Conservation (phyloP, 139 green algal genomes). For the Mesotaenium endlicherianum region DNA sequence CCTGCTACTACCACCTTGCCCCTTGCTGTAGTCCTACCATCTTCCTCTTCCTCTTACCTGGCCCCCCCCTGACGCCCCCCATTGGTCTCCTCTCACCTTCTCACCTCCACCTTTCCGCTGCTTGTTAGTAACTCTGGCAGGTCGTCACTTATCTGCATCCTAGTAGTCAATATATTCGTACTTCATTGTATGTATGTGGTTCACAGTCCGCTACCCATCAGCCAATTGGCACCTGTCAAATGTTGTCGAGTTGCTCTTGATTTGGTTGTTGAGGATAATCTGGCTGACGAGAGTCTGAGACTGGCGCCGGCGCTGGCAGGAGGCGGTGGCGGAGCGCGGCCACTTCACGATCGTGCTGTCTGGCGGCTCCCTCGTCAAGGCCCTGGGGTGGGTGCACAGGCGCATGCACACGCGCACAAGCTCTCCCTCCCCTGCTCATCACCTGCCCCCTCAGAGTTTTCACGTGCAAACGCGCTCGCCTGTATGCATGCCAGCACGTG, state of each 20-base stretch:
- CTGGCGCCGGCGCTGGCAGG: neutral
- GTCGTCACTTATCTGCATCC: too few relatives aligned
- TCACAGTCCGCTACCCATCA: neutral
- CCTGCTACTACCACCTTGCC: too few relatives aligned
- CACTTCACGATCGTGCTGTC: constrained; percentile 32
- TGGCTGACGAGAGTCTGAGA: neutral
- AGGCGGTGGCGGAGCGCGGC: neutral
- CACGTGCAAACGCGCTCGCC: neutral
- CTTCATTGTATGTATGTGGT: neutral
- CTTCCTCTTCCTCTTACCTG: too few relatives aligned
- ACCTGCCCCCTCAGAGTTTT: neutral
- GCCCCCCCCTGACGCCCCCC: too few relatives aligned
- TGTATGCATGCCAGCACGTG: neutral
- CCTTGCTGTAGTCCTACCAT: too few relatives aligned
- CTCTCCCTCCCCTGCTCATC: neutral
- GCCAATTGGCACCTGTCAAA: neutral
- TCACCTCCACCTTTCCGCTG: too few relatives aligned
- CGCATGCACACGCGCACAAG: neutral
- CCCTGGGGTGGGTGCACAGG: constrained; percentile 4
- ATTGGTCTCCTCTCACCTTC: too few relatives aligned
- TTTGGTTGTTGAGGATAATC: neutral
- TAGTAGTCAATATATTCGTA: too few relatives aligned
- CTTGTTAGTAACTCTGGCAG: too few relatives aligned
- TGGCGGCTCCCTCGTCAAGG: constrained; percentile 38
- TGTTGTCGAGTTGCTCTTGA: neutral